phyloP scores from a whole-genome alignment of 2,329 filamentous ascomycete species.

The Cladosporium sp. region DNA sequence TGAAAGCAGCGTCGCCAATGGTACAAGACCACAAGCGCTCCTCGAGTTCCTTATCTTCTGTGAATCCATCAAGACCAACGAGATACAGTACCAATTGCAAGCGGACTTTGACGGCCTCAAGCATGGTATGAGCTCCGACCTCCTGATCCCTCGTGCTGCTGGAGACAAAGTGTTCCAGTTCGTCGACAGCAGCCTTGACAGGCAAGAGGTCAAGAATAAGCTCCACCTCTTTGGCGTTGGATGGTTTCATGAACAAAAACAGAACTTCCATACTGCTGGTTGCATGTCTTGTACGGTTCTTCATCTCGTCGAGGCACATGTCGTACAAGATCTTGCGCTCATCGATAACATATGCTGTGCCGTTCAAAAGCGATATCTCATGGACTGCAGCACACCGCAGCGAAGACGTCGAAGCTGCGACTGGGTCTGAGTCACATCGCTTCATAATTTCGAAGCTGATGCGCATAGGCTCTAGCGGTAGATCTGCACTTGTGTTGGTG shows the following conservation, averaged over 20 bases:
- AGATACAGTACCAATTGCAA: constrained; percentile 58
- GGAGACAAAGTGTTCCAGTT: constrained; percentile 34
- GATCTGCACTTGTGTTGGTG: not conserved
- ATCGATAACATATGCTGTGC: constrained; percentile 9
- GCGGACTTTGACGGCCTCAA: constrained; percentile 9
- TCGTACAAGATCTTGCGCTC: constrained; percentile 22
- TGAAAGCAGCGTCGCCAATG: constrained; percentile 19
- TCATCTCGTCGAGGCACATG: constrained; percentile 21
- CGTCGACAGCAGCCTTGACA: constrained; percentile 30
- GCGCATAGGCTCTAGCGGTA: not conserved
- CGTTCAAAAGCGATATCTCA: constrained; percentile 17
- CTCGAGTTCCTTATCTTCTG: constrained; percentile 10
- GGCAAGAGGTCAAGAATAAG: constrained; percentile 22
- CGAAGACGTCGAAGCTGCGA: constrained; percentile 5
- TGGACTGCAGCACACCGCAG: constrained; percentile 18
- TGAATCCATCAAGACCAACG: constrained; percentile 11
- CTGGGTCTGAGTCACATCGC: constrained; percentile 14
- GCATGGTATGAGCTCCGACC: not conserved
- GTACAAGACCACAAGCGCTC: constrained; percentile 17
- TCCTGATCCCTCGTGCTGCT: not conserved
- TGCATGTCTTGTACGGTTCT: constrained; percentile 15
- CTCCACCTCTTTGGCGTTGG: constrained; percentile 15
- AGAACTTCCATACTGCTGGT: constrained; percentile 25
- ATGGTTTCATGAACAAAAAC: constrained; percentile 16
- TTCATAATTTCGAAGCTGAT: constrained; percentile 25